phyloP scores from a whole-genome alignment of 2,329 filamentous ascomycete species.

The Ophiocordyceps unilateralis region DNA sequence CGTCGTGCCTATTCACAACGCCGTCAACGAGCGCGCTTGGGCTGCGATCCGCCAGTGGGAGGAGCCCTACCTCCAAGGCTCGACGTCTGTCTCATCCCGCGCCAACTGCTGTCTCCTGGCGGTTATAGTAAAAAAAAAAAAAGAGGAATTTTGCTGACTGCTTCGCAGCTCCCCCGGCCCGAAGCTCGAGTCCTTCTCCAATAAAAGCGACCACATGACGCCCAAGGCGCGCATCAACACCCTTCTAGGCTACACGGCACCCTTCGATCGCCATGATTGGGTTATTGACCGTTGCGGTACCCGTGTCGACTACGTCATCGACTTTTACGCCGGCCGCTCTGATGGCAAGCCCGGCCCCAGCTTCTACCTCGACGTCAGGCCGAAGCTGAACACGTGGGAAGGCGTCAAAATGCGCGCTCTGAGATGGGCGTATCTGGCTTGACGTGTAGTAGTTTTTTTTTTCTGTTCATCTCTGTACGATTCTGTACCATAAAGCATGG shows the following conservation, averaged over 20 bases:
- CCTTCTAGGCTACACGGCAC: slow-evolving; percentile 70
- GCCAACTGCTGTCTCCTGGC: no score
- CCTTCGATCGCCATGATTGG: slow-evolving; percentile 97
- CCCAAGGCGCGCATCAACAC: slow-evolving; percentile 73
- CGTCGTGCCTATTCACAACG: slow-evolving; percentile 95
- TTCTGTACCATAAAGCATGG: no score
- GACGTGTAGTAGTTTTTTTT: slow-evolving; percentile 1
- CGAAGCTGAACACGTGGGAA: slow-evolving; percentile 52
- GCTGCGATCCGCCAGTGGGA: slow-evolving; percentile 85
- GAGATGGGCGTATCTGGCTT: slow-evolving; percentile 32
- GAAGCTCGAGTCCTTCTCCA: slow-evolving; percentile 67
- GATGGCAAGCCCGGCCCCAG: slow-evolving; percentile 25
- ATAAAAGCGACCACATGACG: slow-evolving; percentile 51
- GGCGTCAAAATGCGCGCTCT: slow-evolving; percentile 48
- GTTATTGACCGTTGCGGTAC: slow-evolving; percentile 80
- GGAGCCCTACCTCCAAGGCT: slow-evolving; percentile 38
- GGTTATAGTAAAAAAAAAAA: no score
- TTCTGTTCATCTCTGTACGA: not conserved
- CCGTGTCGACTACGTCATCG: slow-evolving; percentile 86
- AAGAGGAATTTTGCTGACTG: not conserved
- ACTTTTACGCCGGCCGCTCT: slow-evolving; percentile 72
- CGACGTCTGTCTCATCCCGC: slow-evolving; percentile 32
- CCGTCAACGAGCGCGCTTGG: slow-evolving; percentile 95
- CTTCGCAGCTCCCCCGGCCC: slow-evolving; percentile 47
- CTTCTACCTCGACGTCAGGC: slow-evolving; percentile 51